Evolutionary conservation across 192 early-diverging fungal genomes (phyloP).

Genomic region (Dissophora ornata): DNA sequence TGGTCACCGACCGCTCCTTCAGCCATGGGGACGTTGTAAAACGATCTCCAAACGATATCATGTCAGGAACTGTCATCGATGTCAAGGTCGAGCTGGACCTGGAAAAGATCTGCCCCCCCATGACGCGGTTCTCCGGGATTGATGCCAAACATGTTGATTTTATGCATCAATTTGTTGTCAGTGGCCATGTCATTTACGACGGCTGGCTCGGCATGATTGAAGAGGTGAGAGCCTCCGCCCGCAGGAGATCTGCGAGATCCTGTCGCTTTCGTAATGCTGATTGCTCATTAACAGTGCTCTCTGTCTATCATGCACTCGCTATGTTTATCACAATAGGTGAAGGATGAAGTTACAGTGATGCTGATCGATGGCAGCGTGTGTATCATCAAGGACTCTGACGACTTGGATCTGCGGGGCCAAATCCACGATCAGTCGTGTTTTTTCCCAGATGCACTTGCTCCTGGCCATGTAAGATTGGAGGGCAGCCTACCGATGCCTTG

Average conservation of each 20-base stretch:
- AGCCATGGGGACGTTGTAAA: constrained; percentile 58
- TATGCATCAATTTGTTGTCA: constrained; percentile 48
- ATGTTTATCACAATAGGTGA: constrained; percentile 21
- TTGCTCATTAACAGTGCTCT: neutral
- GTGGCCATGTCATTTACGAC: constrained; percentile 53
- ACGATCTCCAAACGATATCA: constrained; percentile 43
- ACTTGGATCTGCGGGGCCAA: constrained; percentile 41
- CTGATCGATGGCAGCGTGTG: constrained; percentile 43
- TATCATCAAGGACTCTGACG: constrained; percentile 43
- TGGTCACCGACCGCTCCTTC: constrained; percentile 52
- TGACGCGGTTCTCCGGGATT: constrained; percentile 42
- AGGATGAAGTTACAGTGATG: constrained; percentile 51
- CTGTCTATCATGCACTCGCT: neutral
- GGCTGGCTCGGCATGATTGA: constrained; percentile 56
- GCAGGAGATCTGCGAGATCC: neutral
- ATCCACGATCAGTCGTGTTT: constrained; percentile 52
- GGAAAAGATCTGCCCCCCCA: constrained; percentile 40
- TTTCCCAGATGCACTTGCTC: constrained; percentile 43
- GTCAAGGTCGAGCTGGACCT: constrained; percentile 53
- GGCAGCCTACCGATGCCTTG: neutral
- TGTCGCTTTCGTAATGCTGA: too few relatives aligned
- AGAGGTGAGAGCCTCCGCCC: constrained; percentile 27
- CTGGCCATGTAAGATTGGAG: constrained; percentile 33
- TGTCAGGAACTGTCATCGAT: constrained; percentile 52
- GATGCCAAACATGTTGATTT: constrained; percentile 51